A percentile compares a stretch with the other conserved stretches of the same genome.
These are phyloP conservation scores for Salix udensis DNA, from an alignment of 345 rosid species.

Conservation along the genomic window DNA sequence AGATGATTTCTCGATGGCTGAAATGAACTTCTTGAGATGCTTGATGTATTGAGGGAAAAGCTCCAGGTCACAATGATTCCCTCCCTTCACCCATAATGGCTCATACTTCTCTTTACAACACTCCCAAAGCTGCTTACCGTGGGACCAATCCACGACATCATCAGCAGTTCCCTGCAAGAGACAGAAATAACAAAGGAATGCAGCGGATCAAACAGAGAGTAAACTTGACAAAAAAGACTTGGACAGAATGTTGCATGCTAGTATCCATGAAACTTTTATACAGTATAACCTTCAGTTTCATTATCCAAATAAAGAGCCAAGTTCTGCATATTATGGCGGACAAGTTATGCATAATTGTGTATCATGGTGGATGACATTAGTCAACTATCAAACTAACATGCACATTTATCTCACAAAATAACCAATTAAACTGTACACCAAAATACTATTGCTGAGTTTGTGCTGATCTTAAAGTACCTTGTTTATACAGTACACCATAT, in stretches of 20 bases:
- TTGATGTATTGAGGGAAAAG: constrained; percentile 74
- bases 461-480: background rate
- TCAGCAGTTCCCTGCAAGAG: constrained; percentile 75
- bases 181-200: constrained; percentile 7
- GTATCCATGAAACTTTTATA: background rate
- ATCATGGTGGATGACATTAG: background rate
- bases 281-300: background rate
- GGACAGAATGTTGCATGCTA: background rate
- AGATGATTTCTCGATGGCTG: constrained; percentile 60
- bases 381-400: background rate
- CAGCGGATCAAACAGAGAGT: background rate
- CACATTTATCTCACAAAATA: background rate
- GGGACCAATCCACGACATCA: constrained; percentile 89
- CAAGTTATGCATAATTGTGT: too few relatives aligned
- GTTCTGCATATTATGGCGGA: background rate
- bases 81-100: constrained; percentile 90
- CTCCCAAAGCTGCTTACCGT: constrained; percentile 82
- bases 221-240: background rate
- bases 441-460: background rate
- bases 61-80: constrained; percentile 88
- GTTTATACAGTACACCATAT: background rate
- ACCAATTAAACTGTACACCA: background rate
- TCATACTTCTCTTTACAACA: constrained; percentile 84
- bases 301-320: background rate
- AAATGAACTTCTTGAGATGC: constrained; percentile 82